Base-by-base conservation (phyloP, 306 rosid genomes). In the Rubus idaeus region DNA sequence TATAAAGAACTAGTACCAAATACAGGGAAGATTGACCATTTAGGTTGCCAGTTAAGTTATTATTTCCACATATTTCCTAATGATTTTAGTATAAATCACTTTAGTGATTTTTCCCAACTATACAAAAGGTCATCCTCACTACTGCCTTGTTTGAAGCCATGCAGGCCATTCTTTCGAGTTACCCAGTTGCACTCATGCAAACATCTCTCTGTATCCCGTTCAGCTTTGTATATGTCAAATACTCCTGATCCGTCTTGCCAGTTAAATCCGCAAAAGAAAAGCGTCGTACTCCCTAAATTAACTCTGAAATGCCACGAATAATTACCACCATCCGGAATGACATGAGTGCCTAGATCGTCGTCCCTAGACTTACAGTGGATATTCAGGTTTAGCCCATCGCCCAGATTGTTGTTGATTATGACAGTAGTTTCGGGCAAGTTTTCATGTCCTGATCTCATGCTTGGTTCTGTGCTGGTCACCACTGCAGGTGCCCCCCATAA, bases 361-460 rank as follows among this genome's bases (percentile, higher is more conserved):
- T 68, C 53, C 18, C 12, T 68, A 16, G 73, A 68, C 12, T 68
- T 68, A 5, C 73, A 68, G 55, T 68, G 73, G 23, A 68, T 13
- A 42, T 17, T 39, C 23, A 65, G 49, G 45, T 14, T 9, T 6
- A 68, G 35, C 23, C 51, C 72, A 1, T 42, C 39, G 9, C 35
- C 55, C 0, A 68, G 16, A 3, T 68, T 68, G 72, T 68, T 68
- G 39, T 20, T n/a, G 10, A 44, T n/a, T 1, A 1, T 16, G 17
- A 68, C 53, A 10, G 11, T 50, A 4, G 53, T 50, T 50, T 50
- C 35, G 35, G 35, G 35, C 35, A 30, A 30, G 35, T 30, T 30
- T 30, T 30, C 35, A 30, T 30, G 35, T 30, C 2, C 35, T 2
- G 35, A 30, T 30, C 35, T 16, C 18, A 35, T 13, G 39, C 14